Conservation (phyloP, 495 filamentous ascomycete genomes). For the Aspergillus ostianus region DNA sequence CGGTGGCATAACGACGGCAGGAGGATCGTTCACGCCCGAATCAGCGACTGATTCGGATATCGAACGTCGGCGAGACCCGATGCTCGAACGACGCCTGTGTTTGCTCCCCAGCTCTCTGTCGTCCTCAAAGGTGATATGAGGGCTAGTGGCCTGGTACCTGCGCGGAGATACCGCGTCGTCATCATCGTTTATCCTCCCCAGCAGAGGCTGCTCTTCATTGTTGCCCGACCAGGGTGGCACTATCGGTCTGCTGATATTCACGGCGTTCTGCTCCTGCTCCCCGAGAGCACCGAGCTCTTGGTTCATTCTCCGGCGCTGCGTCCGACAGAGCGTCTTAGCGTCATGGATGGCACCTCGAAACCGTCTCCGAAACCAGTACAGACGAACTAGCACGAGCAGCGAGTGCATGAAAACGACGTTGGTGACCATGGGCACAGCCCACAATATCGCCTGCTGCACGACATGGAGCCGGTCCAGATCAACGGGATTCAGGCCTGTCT, state of each 20-base stretch:
- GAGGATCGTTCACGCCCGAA: slow-evolving; percentile 9
- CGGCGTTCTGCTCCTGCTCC: not conserved
- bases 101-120: slow-evolving; percentile 10
- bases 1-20: not conserved
- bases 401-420: slow-evolving; percentile 84
- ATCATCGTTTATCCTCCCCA: slow-evolving; percentile 19
- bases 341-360: slow-evolving; percentile 61
- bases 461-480: slow-evolving; percentile 66
- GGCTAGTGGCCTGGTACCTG: slow-evolving; percentile 23
- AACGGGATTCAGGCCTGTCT: slow-evolving; percentile 80
- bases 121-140: slow-evolving; percentile 52
- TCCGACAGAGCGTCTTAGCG: slow-evolving; percentile 27
- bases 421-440: slow-evolving; percentile 61
- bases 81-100: slow-evolving; percentile 13
- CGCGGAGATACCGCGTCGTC: not conserved
- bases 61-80: slow-evolving; percentile 9
- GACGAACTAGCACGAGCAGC: slow-evolving; percentile 77
- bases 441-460: slow-evolving; percentile 68
- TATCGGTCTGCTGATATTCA: slow-evolving; percentile 11
- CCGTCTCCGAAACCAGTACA: slow-evolving; percentile 90
- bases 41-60: slow-evolving; percentile 35
- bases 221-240: not conserved
- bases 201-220: slow-evolving; percentile 9
- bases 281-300: slow-evolving; percentile 51
- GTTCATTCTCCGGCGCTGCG: slow-evolving; percentile 29